A percentile compares a stretch with the other conserved stretches of the same genome.
Conservation (phyloP, 345 rosid species). For the Excoecaria agallocha region DNA sequence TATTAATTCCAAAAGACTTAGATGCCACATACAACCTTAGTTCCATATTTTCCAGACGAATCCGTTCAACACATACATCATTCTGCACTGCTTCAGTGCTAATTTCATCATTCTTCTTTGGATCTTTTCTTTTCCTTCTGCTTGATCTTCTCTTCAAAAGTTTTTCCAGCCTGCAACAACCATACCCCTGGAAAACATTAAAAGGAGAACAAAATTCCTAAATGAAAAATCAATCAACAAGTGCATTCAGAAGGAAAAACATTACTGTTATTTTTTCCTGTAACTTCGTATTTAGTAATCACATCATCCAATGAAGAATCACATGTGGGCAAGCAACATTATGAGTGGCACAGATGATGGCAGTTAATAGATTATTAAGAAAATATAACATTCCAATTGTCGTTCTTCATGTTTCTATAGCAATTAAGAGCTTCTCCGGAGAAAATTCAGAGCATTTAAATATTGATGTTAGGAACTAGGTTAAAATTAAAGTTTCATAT, state of each 20-base stretch:
- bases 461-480: not conserved
- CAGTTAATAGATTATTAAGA: not conserved
- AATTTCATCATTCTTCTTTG: constrained; percentile 69
- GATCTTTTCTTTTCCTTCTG: constrained; percentile 43
- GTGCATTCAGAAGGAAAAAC: not conserved
- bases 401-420: not conserved
- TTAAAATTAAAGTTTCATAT: not conserved
- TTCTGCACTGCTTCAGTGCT: constrained; percentile 45
- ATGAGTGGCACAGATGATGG: not conserved
- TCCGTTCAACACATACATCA: constrained; percentile 65
- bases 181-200: constrained; percentile 12
- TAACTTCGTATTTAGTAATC: constrained; percentile 14
- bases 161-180: constrained; percentile 58
- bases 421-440: constrained; percentile 6
- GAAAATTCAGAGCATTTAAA: not conserved
- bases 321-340: not conserved
- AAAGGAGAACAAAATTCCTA: not conserved
- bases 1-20: not conserved
- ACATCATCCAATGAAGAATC: constrained; percentile 7
- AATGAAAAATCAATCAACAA: not conserved
- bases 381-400: not conserved
- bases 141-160: constrained; percentile 48
- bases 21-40: constrained; percentile 48
- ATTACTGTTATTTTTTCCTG: not conserved
- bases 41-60: constrained; percentile 78